Conservation (phyloP, 306 rosid genomes). For the Alnus glutinosa region DNA sequence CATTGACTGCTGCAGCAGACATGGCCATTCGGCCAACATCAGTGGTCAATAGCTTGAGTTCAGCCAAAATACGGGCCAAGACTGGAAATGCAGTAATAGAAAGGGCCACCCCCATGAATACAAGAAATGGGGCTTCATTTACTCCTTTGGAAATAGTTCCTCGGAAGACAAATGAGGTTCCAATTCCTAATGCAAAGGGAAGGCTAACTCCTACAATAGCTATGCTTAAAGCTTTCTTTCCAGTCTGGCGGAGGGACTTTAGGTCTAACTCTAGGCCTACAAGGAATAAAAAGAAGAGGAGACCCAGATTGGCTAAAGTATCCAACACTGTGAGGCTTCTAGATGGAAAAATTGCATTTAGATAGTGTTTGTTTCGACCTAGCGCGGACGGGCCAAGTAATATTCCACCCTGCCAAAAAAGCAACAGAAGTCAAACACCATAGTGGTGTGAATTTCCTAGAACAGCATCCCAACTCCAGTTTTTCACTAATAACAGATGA, state of each 20-base stretch:
- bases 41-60: slow-evolving; percentile 83
- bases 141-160: slow-evolving; percentile 57
- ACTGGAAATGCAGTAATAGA: slow-evolving; percentile 89
- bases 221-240: slow-evolving; percentile 54
- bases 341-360: slow-evolving; percentile 48
- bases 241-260: slow-evolving; percentile 48
- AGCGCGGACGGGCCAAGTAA: slow-evolving; percentile 69
- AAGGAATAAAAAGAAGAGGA: slow-evolving; percentile 62
- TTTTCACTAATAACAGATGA: background rate
- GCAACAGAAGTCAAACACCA: background rate
- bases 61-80: slow-evolving; percentile 86
- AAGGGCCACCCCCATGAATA: slow-evolving; percentile 74
- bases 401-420: slow-evolving; percentile 56
- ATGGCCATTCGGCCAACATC: slow-evolving; percentile 73
- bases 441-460: background rate
- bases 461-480: background rate
- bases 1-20: slow-evolving; percentile 96
- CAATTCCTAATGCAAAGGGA: slow-evolving; percentile 69
- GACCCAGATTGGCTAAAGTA: slow-evolving; percentile 68
- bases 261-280: slow-evolving; percentile 67
- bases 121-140: slow-evolving; percentile 48
- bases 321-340: slow-evolving; percentile 64
- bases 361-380: slow-evolving; percentile 44
- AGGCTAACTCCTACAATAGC: slow-evolving; percentile 63
- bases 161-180: slow-evolving; percentile 50